Conservation (phyloP, 805 yeast genomes). For the Ogataea populi-albae region DNA sequence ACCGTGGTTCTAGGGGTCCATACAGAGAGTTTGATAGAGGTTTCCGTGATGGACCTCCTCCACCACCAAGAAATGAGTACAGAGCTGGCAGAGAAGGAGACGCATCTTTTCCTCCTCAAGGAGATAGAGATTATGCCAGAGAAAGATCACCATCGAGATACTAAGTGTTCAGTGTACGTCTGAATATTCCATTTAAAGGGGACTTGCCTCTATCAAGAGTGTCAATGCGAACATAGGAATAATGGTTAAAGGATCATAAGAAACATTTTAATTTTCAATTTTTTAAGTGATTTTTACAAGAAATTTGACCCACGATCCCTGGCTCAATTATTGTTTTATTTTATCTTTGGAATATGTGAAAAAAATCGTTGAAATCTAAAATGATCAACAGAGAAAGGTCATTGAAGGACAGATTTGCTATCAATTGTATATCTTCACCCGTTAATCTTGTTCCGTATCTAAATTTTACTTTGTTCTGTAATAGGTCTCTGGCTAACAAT, state of each 20-base stretch:
- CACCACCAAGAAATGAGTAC: slow-evolving; percentile 30
- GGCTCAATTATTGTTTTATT: too few relatives aligned
- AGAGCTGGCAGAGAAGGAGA: slow-evolving; percentile 36
- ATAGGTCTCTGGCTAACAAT: slow-evolving; percentile 1
- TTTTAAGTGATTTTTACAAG: too few relatives aligned
- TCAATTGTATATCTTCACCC: slow-evolving; percentile 3
- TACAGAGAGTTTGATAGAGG: slow-evolving; percentile 29
- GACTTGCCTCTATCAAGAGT: too few relatives aligned
- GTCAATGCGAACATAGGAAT: too few relatives aligned
- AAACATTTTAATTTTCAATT: too few relatives aligned
- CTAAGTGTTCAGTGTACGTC: slow-evolving; percentile 21
- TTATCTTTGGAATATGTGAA: too few relatives aligned
- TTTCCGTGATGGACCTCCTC: slow-evolving; percentile 27
- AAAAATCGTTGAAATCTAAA: too few relatives aligned
- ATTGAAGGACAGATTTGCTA: too few relatives aligned
- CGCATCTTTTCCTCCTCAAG: slow-evolving; percentile 32
- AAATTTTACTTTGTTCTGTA: slow-evolving; percentile 1
- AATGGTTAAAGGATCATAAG: too few relatives aligned
- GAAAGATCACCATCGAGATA: slow-evolving; percentile 79
- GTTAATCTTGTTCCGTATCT: slow-evolving; percentile 2
- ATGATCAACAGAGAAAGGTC: too few relatives aligned
- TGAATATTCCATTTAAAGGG: not conserved
- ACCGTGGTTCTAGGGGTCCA: slow-evolving; percentile 24
- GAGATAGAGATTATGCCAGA: slow-evolving; percentile 53
- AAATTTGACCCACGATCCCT: too few relatives aligned